Evolutionary conservation across 257 asterid species (phyloP), one percentile per base, ranked within the genome.

Genomic region (Fraxinus excelsior): DNA sequence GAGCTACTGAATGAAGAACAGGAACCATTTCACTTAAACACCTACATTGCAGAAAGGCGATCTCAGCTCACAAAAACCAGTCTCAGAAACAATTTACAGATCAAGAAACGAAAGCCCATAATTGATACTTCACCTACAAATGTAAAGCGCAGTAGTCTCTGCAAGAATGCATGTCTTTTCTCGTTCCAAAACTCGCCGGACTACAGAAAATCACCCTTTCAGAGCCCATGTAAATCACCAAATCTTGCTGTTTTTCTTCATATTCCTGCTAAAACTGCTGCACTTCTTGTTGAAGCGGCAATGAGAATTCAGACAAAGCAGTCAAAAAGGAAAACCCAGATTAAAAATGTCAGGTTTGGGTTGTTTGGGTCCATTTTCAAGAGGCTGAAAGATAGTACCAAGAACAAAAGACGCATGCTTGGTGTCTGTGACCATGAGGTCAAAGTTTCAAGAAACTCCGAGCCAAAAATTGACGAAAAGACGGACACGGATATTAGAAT

Each of bases 231-330:
- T 62, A 82, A 79, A 81, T 80, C 86, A 1, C 80, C 87, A 9
- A 83, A 67, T 70, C 88, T 85, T 62, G 79, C 85, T 21, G 90
- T 87, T 38, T 87, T 86, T 75, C 90, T 90, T 72, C 92, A 88
- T 82, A 73, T 94, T 3, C 96, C 98, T 4, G 79, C 96, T 16
- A 70, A 75, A 11, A 93, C 97, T 51, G 90, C 97, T 76, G 81
- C 94, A 28, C 72, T 88, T 40, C 92, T 93, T n/a, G 86, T 88
- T 5, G 97, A 94, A 76, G 96, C 98, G 26, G 97, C 98, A 28
- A 80, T 86, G 88, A 86, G 92, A 89, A 88, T 94, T 83, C 97
- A 89, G 37, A 89, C 84, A 68, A 86, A 84, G 51, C 28, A 58
- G 67, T 32, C 80, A 29, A 87, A 82, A 70, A 56, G 82, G 64